Evolutionary conservation across 352 stramenopile species (phyloP).

Genomic region (Thalassiosira sp.): DNA sequence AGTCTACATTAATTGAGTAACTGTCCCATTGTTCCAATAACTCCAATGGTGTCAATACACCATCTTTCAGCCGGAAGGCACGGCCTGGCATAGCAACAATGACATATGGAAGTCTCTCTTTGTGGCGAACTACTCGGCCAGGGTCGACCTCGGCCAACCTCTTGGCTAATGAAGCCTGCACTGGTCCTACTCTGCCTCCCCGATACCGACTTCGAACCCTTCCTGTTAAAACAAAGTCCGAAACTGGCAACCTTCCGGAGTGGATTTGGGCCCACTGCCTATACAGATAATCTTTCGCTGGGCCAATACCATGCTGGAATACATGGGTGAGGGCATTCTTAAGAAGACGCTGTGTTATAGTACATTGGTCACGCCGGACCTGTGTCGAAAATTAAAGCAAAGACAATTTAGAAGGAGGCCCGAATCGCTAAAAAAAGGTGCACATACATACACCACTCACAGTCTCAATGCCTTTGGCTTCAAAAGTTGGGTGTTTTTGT

Average conservation of each 20-base stretch:
- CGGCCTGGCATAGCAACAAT: conserved; percentile 77
- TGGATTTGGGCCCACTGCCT: conserved; percentile 80
- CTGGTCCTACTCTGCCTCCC: conserved; percentile 71
- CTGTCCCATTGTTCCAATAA: conserved; percentile 81
- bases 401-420: conserved; percentile 11
- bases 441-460: conserved; percentile 25
- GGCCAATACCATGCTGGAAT: conserved; percentile 64
- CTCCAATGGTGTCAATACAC: conserved; percentile 77
- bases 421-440: not conserved
- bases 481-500: conserved; percentile 76
- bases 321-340: conserved; percentile 75
- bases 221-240: conserved; percentile 83
- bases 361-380: conserved; percentile 76
- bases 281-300: conserved; percentile 71
- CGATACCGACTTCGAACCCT: conserved; percentile 77
- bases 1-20: conserved; percentile 74
- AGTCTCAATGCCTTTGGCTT: conserved; percentile 84
- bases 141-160: conserved; percentile 77
- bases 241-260: conserved; percentile 73
- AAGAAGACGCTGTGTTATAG: conserved; percentile 80
- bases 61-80: conserved; percentile 73
- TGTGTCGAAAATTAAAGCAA: not conserved
- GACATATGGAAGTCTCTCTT: conserved; percentile 79
- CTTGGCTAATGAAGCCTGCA: conserved; percentile 77
- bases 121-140: conserved; percentile 69